These are phyloP conservation scores for Fusarium sp. DNA, from an alignment of 2,329 filamentous ascomycete species.

Conservation along the genomic window DNA sequence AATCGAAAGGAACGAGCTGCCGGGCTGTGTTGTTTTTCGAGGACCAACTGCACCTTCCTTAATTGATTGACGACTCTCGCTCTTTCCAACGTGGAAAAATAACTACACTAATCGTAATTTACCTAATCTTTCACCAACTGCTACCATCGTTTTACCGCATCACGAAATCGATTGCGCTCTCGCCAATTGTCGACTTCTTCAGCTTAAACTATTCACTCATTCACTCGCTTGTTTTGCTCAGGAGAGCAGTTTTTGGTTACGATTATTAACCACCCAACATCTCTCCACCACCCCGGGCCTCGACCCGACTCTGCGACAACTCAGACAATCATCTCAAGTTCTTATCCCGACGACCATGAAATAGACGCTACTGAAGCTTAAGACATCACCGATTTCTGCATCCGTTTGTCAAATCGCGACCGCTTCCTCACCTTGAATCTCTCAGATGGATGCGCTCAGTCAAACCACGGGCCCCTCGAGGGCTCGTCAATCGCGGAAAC, in stretches of 20 bases:
- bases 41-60: slow-evolving; percentile 42
- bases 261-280: slow-evolving; percentile 49
- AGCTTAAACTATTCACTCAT: slow-evolving; percentile 34
- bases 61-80: slow-evolving; percentile 39
- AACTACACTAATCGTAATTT: slow-evolving; percentile 45
- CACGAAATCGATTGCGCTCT: slow-evolving; percentile 33
- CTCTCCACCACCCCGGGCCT: slow-evolving; percentile 42
- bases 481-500: slow-evolving; percentile 35
- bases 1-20: slow-evolving; percentile 47
- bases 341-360: slow-evolving; percentile 42
- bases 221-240: slow-evolving; percentile 40
- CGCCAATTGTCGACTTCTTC: slow-evolving; percentile 28
- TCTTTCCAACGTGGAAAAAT: slow-evolving; percentile 32
- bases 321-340: slow-evolving; percentile 24
- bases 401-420: slow-evolving; percentile 26
- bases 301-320: slow-evolving; percentile 24
- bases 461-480: not conserved
- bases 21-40: slow-evolving; percentile 39
- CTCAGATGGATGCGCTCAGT: slow-evolving; percentile 26
- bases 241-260: slow-evolving; percentile 52
- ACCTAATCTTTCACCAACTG: slow-evolving; percentile 45
- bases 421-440: slow-evolving; percentile 18
- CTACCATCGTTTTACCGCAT: slow-evolving; percentile 41
- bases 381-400: slow-evolving; percentile 21
- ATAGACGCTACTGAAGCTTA: slow-evolving; percentile 31